Percentiles rank a stretch among this genome's conserved stretches.
Evolutionary conservation across 2,329 filamentous ascomycete species (phyloP).

Genomic region (Trichoderma koningii): DNA sequence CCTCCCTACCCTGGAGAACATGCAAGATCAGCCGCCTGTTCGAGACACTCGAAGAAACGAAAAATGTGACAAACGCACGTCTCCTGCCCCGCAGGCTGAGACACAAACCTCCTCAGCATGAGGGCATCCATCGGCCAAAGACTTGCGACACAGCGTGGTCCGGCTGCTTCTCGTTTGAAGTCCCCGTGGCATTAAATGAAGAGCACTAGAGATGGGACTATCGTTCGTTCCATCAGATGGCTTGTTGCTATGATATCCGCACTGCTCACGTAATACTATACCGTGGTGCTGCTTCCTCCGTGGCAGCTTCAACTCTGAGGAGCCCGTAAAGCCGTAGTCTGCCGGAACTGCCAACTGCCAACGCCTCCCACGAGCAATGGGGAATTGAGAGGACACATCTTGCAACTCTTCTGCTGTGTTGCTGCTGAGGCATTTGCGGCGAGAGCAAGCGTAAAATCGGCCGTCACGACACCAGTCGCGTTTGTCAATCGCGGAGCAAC

Average conservation of each 20-base stretch:
- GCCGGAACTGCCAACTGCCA: not conserved
- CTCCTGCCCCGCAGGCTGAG: not conserved
- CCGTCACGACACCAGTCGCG: not conserved
- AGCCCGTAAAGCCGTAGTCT: not conserved
- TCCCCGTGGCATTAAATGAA: not conserved
- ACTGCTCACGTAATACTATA: slow-evolving; percentile 15
- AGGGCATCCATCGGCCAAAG: not conserved
- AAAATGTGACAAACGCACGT: not conserved
- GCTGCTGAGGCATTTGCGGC: not conserved
- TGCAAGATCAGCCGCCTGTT: not conserved
- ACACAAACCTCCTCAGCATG: not conserved
- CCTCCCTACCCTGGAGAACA: slow-evolving; percentile 11
- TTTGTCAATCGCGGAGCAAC: not conserved
- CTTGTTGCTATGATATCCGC: not conserved
- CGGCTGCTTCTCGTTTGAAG: not conserved
- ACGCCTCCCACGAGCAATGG: not conserved
- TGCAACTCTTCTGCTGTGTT: not conserved
- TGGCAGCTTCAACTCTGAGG: not conserved
- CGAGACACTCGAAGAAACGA: not conserved
- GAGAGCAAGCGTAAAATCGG: not conserved
- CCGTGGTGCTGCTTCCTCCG: not conserved
- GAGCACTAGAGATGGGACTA: not conserved
- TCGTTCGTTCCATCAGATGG: not conserved
- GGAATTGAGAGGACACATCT: not conserved
- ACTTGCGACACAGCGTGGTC: not conserved